Conservation (phyloP, 305 asterid genomes). For the Rubia occidens region DNA sequence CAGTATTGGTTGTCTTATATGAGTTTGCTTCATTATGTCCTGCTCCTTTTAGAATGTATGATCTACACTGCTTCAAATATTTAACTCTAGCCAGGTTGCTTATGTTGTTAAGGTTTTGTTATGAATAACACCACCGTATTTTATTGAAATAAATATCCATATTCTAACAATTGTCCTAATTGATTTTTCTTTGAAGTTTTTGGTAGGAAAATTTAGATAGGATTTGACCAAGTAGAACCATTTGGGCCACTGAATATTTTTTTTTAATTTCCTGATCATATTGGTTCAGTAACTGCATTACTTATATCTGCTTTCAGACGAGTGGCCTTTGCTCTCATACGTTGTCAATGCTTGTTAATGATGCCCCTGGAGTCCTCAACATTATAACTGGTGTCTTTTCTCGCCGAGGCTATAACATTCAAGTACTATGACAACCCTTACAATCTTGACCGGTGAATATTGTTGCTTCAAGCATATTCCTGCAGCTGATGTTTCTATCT, state of each 20-base stretch:
- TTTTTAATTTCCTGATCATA: not conserved
- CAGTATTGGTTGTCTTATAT: constrained; percentile 7
- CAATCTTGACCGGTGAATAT: constrained; percentile 12
- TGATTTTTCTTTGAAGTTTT: not conserved
- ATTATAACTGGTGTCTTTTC: constrained; percentile 86
- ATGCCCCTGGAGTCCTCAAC: constrained; percentile 95
- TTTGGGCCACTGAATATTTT: not conserved
- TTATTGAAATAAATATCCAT: not conserved
- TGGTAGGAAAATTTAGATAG: not conserved
- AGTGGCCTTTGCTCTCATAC: constrained; percentile 94
- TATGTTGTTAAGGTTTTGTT: not conserved
- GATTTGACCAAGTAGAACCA: not conserved
- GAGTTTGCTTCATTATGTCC: constrained; percentile 9
- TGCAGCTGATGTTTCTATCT: constrained; percentile 14
- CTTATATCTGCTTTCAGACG: constrained; percentile 38
- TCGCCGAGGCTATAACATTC: constrained; percentile 95
- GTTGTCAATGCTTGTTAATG: constrained; percentile 85
- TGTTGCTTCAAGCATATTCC: constrained; percentile 12
- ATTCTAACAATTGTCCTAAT: not conserved
- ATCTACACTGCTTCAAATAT: not conserved
- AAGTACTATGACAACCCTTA: constrained; percentile 33
- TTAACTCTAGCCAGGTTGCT: not conserved
- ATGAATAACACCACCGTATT: not conserved
- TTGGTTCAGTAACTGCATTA: not conserved
- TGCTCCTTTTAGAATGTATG: constrained; percentile 10